Conservation (phyloP, 2,329 filamentous ascomycete genomes). For the Fusarium dimerum region DNA sequence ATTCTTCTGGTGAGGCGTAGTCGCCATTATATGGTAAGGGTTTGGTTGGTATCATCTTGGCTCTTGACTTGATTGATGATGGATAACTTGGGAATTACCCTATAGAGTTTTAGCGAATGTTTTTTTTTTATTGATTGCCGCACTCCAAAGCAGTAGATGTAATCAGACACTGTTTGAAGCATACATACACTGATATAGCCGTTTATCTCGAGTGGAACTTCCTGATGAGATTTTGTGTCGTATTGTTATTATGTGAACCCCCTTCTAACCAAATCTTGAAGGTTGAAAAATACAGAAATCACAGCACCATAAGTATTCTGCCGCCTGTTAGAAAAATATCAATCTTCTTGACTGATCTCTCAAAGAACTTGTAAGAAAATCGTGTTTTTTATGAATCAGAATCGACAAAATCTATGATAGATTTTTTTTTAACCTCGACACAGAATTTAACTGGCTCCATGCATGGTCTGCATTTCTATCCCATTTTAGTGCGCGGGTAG, state of each 20-base stretch:
- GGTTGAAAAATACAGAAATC: no score
- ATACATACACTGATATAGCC: not conserved
- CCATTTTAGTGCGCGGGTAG: conserved; percentile 26
- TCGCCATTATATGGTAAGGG: conserved; percentile 69
- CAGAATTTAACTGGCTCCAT: conserved; percentile 5
- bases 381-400: not conserved
- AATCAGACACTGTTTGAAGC: not conserved
- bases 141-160: not conserved
- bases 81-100: conserved; percentile 12
- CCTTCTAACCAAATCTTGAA: no score
- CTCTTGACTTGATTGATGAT: not conserved
- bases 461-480: conserved; percentile 15
- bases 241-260: no score
- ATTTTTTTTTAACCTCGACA: not conserved
- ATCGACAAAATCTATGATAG: not conserved
- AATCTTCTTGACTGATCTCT: no score
- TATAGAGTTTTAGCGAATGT: conserved; percentile 11
- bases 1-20: conserved; percentile 73
- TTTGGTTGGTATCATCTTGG: conserved; percentile 49
- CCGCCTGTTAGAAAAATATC: no score
- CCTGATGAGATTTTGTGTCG: no score
- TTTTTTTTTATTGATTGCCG: not conserved
- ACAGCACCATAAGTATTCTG: no score
- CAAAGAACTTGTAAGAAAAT: no score
- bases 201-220: no score